Evolutionary conservation across 495 filamentous ascomycete species (phyloP).

Genomic region (Astrothelium macrocarpum): DNA sequence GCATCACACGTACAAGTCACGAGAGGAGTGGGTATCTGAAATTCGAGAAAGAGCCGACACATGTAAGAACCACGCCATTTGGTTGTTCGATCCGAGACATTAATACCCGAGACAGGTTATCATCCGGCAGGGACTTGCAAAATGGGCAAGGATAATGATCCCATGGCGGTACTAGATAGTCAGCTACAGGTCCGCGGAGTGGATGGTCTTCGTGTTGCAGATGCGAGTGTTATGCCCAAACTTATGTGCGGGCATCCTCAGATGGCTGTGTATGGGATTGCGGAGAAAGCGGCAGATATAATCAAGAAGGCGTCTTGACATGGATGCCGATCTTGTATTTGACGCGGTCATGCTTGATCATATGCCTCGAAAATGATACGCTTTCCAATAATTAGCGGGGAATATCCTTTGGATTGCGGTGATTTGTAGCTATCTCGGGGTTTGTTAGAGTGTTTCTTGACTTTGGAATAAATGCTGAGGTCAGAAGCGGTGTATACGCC

Average conservation of each 20-base stretch:
- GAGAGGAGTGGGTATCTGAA: not conserved
- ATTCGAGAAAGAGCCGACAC: not conserved
- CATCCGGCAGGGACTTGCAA: constrained; percentile 12
- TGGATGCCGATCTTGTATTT: no score
- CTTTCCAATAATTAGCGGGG: no score
- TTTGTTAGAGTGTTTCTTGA: no score
- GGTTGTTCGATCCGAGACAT: not conserved
- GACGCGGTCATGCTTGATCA: no score
- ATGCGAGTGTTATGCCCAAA: constrained; percentile 18
- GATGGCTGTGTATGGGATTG: constrained; percentile 15
- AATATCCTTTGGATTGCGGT: no score
- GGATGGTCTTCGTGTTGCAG: constrained; percentile 13
- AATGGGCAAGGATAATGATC: constrained; percentile 15
- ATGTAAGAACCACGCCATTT: not conserved
- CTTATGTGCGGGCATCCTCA: constrained; percentile 13
- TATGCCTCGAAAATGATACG: no score
- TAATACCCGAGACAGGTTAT: constrained; percentile 12
- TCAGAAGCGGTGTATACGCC: no score
- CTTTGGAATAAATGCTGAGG: no score
- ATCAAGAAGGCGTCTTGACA: no score
- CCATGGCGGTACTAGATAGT: constrained; percentile 44
- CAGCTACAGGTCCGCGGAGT: constrained; percentile 20
- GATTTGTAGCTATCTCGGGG: no score
- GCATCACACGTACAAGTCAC: not conserved
- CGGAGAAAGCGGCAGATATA: constrained; percentile 17